Evolutionary conservation across 1,284 basidiomycete genomes (phyloP).

Genomic region (Malassezia furfur): DNA sequence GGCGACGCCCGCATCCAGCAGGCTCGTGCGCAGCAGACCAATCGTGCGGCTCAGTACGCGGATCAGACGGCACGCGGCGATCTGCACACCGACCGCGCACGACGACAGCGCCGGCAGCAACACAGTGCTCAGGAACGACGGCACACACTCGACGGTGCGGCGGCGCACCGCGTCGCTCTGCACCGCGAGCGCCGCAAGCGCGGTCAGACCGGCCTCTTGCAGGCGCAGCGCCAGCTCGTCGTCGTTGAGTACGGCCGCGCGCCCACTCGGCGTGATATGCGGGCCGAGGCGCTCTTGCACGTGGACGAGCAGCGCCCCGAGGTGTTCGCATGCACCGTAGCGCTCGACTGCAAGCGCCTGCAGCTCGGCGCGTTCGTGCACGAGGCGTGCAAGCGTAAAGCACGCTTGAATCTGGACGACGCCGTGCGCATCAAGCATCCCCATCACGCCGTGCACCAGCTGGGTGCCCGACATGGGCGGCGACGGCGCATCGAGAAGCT

Average conservation of each 20-base stretch:
- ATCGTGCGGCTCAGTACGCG: slow-evolving; percentile 36
- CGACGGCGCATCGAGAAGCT: slow-evolving; percentile 36
- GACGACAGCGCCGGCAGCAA: slow-evolving; percentile 23
- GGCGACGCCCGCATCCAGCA: slow-evolving; percentile 39
- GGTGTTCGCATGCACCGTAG: slow-evolving; percentile 23
- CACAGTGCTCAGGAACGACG: slow-evolving; percentile 28
- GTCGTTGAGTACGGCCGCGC: background rate
- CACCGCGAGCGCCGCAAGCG: slow-evolving; percentile 31
- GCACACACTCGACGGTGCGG: slow-evolving; percentile 27
- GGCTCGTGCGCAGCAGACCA: slow-evolving; percentile 32
- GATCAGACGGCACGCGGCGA: slow-evolving; percentile 34
- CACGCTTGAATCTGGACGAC: slow-evolving; percentile 30
- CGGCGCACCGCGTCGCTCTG: slow-evolving; percentile 33
- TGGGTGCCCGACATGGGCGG: slow-evolving; percentile 30
- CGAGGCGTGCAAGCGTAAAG: slow-evolving; percentile 32
- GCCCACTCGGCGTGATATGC: background rate
- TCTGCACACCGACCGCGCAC: slow-evolving; percentile 31
- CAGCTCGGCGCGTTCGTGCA: slow-evolving; percentile 28
- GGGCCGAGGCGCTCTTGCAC: slow-evolving; percentile 7
- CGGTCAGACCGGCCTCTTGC: slow-evolving; percentile 30
- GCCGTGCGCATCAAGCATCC: slow-evolving; percentile 24
- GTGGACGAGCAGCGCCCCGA: slow-evolving; percentile 22
- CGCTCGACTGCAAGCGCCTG: slow-evolving; percentile 27
- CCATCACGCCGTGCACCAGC: slow-evolving; percentile 34
- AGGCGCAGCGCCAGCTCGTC: slow-evolving; percentile 31